Conservation (phyloP, 2,329 filamentous ascomycete genomes). For the Hymenoscyphus occultus region DNA sequence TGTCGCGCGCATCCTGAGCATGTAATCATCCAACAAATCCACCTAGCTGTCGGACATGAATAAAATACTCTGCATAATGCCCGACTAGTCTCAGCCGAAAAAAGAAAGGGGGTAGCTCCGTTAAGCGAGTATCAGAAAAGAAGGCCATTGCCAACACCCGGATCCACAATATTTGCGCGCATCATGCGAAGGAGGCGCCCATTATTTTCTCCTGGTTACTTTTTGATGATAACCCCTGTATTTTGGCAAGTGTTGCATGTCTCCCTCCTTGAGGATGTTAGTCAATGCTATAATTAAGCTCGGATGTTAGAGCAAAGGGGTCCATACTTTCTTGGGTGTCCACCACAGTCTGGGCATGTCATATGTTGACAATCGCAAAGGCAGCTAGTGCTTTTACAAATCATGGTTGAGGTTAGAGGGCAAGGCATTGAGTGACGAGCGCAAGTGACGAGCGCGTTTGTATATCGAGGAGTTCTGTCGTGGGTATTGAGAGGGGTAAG, state of each 20-base stretch:
- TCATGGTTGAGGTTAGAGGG: not conserved
- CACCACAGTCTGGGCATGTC: not conserved
- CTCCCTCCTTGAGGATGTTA: not conserved
- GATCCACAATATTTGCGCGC: no score
- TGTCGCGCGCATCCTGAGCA: not conserved
- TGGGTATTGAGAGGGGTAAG: not conserved
- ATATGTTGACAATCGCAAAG: not conserved
- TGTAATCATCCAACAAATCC: not conserved
- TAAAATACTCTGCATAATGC: not conserved
- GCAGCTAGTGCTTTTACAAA: not conserved
- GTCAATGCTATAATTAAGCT: not conserved
- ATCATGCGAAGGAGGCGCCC: not conserved
- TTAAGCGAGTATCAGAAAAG: not conserved
- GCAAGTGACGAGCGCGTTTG: no score
- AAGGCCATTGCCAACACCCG: not conserved
- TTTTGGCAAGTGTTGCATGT: not conserved
- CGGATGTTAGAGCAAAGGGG: not conserved
- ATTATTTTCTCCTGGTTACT: not conserved
- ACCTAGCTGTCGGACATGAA: not conserved
- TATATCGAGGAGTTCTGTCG: not conserved
- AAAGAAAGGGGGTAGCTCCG: not conserved
- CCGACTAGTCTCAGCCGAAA: not conserved
- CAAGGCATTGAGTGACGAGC: no score
- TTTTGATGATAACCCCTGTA: not conserved
- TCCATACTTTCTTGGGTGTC: not conserved